Conservation (phyloP, 129 eudicot genomes). For the Smallanthus sonchifolius region DNA sequence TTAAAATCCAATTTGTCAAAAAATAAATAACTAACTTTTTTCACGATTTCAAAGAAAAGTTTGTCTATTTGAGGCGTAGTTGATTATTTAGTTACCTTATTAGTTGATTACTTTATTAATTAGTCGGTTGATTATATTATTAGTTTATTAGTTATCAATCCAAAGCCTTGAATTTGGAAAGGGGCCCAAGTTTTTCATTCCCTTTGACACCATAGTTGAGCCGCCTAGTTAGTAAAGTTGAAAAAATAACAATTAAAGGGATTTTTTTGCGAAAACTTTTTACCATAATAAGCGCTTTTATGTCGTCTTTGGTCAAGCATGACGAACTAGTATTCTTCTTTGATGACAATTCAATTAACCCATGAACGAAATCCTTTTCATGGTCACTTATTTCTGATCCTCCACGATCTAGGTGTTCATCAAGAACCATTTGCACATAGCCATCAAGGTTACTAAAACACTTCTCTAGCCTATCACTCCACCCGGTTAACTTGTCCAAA, state of each 20-base stretch:
- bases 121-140: no score
- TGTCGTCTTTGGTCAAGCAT: constrained; percentile 1
- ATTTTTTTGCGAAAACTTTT: not conserved
- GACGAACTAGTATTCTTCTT: not conserved
- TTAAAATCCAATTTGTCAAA: no score
- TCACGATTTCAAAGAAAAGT: no score
- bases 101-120: no score
- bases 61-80: no score
- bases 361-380: constrained; percentile 20
- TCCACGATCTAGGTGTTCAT: not conserved
- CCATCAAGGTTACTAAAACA: constrained; percentile 22
- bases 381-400: not conserved
- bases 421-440: constrained; percentile 10
- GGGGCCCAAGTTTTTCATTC: no score
- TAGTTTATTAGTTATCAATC: no score
- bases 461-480: constrained; percentile 9
- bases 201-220: no score
- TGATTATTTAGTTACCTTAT: no score
- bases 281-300: constrained; percentile 27
- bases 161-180: no score
- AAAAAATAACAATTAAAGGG: not conserved
- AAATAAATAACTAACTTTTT: no score
- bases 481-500: constrained; percentile 6
- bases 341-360: constrained; percentile 3
- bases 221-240: no score